These are phyloP conservation scores for Cordia subcordata DNA, from an alignment of 257 asterid genomes.

Conservation along the genomic window DNA sequence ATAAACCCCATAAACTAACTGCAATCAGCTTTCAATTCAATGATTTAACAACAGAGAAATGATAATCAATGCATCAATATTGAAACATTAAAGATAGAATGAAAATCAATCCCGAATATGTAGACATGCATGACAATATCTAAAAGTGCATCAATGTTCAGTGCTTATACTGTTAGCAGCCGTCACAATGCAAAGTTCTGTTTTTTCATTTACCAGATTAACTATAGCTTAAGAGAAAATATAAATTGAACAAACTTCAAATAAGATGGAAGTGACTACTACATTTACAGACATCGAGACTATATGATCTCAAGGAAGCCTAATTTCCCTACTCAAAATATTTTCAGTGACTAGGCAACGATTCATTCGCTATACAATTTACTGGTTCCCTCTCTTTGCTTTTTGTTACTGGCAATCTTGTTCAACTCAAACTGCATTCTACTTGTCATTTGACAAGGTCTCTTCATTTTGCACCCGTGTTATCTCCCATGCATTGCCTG, in stretches of 20 bases:
- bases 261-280: not conserved
- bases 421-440: constrained; percentile 1
- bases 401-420: not conserved
- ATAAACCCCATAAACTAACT: too few relatives aligned
- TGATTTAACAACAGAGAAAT: too few relatives aligned
- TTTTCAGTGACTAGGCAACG: not conserved
- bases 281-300: not conserved
- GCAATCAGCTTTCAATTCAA: too few relatives aligned
- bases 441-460: constrained; percentile 7
- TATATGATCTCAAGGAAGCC: not conserved
- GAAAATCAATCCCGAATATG: too few relatives aligned
- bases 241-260: not conserved
- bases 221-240: not conserved
- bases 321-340: not conserved
- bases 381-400: not conserved
- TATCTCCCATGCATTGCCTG: constrained; percentile 5
- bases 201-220: not conserved
- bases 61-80: too few relatives aligned
- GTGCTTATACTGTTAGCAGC: not conserved
- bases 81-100: too few relatives aligned
- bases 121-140: too few relatives aligned
- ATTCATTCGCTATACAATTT: not conserved
- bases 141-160: not conserved
- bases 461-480: constrained; percentile 1
- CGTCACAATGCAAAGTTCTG: not conserved